These are phyloP conservation scores for Nannizziopsis barbatae DNA, from an alignment of 2,329 filamentous ascomycete species.

Conservation along the genomic window DNA sequence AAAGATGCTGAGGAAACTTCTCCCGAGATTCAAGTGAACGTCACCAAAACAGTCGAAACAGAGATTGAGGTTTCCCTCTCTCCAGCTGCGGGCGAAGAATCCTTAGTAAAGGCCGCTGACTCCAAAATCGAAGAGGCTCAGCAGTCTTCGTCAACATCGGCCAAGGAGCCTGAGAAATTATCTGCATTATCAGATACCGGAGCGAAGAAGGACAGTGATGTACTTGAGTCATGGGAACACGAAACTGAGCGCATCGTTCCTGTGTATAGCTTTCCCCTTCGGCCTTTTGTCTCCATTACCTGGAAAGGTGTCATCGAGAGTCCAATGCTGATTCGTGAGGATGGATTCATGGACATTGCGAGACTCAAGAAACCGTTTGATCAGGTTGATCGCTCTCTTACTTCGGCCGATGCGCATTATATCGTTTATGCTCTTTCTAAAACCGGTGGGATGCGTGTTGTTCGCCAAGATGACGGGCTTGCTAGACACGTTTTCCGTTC, in stretches of 20 bases:
- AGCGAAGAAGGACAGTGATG: constrained; percentile 9
- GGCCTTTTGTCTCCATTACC: constrained; percentile 83
- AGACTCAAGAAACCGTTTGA: constrained; percentile 96
- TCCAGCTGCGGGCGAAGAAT: constrained; percentile 44
- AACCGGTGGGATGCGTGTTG: constrained; percentile 82
- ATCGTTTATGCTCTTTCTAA: constrained; percentile 93
- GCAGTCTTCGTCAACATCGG: constrained; percentile 20
- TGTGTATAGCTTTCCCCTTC: constrained; percentile 94
- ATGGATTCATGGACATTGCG: constrained; percentile 82
- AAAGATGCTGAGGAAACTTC: constrained; percentile 50
- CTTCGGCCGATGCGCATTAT: constrained; percentile 77
- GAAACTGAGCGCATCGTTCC: constrained; percentile 55
- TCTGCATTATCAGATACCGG: constrained; percentile 47
- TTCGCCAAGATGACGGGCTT: constrained; percentile 83
- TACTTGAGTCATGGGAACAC: constrained; percentile 42
- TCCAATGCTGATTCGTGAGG: constrained; percentile 58
- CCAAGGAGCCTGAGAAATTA: constrained; percentile 22
- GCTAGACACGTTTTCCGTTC: constrained; percentile 87
- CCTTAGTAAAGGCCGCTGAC: constrained; percentile 25
- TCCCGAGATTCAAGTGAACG: constrained; percentile 54
- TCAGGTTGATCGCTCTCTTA: constrained; percentile 87
- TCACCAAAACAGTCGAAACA: constrained; percentile 50
- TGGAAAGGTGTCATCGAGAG: constrained; percentile 41
- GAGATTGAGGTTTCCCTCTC: constrained; percentile 56
- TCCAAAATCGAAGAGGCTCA: constrained; percentile 27